Evolutionary conservation across 306 rosid species (phyloP).

Genomic region (Potentilla sterilis): DNA sequence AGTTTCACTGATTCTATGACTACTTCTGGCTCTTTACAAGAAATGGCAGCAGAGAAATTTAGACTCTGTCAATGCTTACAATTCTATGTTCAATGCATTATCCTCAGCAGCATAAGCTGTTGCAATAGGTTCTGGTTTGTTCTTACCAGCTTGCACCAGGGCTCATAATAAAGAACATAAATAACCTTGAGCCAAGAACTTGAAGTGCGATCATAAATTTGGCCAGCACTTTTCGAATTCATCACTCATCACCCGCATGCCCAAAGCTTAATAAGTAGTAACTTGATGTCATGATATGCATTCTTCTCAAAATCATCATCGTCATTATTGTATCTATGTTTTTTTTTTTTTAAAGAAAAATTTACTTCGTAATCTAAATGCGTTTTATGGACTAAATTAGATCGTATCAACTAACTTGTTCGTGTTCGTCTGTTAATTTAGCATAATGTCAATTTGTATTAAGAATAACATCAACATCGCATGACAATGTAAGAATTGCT

Average conservation of each 20-base stretch:
- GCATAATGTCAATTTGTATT: no score
- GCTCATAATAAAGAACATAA: neutral
- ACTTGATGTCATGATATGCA: neutral
- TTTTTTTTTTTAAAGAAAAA: no score
- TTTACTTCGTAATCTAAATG: no score
- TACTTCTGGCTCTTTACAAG: slow-evolving; percentile 40
- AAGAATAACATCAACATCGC: no score
- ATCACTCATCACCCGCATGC: slow-evolving; percentile 20
- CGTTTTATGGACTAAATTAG: no score
- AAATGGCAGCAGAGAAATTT: slow-evolving; percentile 77
- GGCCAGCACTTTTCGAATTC: slow-evolving; percentile 5
- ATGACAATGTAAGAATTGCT: no score
- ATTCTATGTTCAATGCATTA: slow-evolving; percentile 63
- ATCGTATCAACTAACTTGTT: neutral
- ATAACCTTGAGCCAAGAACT: neutral
- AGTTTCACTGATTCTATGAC: neutral
- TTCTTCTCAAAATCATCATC: slow-evolving; percentile 10
- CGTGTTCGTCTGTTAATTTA: no score
- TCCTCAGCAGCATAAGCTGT: slow-evolving; percentile 40
- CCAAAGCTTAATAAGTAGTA: neutral
- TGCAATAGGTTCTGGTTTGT: no score
- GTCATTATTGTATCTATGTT: no score
- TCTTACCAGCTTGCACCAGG: no score
- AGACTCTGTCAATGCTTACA: slow-evolving; percentile 77
- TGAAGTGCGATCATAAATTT: neutral